phyloP scores from a whole-genome alignment of 352 stramenopile genomes.

The Halophytophthora batemanensis region DNA sequence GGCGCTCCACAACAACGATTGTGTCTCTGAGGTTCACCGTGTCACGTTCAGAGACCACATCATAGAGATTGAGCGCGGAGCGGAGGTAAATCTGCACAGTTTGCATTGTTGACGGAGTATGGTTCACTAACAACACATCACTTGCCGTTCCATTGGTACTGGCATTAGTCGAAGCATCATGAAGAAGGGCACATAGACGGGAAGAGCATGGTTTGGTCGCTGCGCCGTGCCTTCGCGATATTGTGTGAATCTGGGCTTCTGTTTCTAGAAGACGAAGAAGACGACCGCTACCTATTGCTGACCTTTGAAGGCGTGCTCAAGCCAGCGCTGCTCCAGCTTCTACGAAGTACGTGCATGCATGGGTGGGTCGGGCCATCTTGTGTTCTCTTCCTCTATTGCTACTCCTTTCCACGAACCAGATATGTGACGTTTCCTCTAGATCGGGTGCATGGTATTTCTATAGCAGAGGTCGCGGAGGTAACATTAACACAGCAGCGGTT shows the following conservation, averaged over 20 bases:
- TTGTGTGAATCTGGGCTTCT: constrained; percentile 47
- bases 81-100: constrained; percentile 5
- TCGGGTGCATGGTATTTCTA: constrained; percentile 24
- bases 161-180: constrained; percentile 7
- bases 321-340: constrained; percentile 36
- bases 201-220: constrained; percentile 17
- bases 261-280: constrained; percentile 49
- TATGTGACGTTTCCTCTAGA: constrained; percentile 13
- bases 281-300: constrained; percentile 55
- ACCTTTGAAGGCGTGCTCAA: constrained; percentile 43
- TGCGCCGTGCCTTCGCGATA: constrained; percentile 44
- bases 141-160: neutral
- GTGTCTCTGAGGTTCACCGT: constrained; percentile 1
- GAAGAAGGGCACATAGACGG: constrained; percentile 3
- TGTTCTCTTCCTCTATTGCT: constrained; percentile 5
- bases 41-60: constrained; percentile 26
- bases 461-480: constrained; percentile 47
- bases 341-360: constrained; percentile 28
- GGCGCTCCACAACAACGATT: neutral
- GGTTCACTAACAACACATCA: neutral
- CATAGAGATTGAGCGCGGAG: neutral
- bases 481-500: constrained; percentile 47
- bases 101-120: neutral
- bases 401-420: neutral
- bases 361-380: neutral